phyloP scores from a whole-genome alignment of 352 stramenopile genomes.

The Thraustochytrium striatum region DNA sequence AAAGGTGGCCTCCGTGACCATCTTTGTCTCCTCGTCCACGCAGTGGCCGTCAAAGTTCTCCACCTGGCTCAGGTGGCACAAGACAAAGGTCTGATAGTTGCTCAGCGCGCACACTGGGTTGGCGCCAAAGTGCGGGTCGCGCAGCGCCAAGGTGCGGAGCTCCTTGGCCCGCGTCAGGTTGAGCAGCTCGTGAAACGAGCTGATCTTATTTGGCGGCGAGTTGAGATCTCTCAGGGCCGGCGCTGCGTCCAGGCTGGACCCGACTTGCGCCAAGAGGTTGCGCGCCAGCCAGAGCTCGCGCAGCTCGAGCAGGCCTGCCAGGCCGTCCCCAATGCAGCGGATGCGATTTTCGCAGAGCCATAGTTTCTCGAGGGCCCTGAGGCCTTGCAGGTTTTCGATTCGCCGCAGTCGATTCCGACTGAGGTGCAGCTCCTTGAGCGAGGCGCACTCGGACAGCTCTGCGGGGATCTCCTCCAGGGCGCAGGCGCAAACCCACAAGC shows the following conservation, averaged over 20 bases:
- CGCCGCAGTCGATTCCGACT: neutral
- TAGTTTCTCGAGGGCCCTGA: neutral
- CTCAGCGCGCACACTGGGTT: constrained; percentile 82
- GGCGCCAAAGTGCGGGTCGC: constrained; percentile 77
- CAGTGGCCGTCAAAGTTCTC: constrained; percentile 35
- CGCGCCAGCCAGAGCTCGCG: constrained; percentile 67
- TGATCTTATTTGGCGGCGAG: constrained; percentile 71
- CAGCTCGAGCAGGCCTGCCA: neutral
- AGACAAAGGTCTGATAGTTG: constrained; percentile 85
- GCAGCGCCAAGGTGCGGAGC: constrained; percentile 66
- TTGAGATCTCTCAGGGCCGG: constrained; percentile 71
- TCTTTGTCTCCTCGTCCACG: constrained; percentile 69
- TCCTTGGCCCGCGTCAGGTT: constrained; percentile 66
- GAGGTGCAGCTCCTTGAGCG: neutral
- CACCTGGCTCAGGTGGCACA: constrained; percentile 70
- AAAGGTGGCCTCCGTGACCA: constrained; percentile 80
- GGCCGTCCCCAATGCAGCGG: neutral
- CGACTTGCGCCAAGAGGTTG: constrained; percentile 69
- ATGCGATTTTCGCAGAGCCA: constrained; percentile 44
- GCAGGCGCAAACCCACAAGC: constrained; percentile 1
- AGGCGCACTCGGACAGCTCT: constrained; percentile 3
- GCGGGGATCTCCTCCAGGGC: neutral
- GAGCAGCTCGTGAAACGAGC: constrained; percentile 75
- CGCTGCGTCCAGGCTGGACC: constrained; percentile 63
- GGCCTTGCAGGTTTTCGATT: neutral